Percentiles rank a stretch among this genome's conserved stretches.
These are phyloP conservation scores for Fraxinus cuspidata DNA, from an alignment of 257 asterid genomes.

Conservation along the genomic window DNA sequence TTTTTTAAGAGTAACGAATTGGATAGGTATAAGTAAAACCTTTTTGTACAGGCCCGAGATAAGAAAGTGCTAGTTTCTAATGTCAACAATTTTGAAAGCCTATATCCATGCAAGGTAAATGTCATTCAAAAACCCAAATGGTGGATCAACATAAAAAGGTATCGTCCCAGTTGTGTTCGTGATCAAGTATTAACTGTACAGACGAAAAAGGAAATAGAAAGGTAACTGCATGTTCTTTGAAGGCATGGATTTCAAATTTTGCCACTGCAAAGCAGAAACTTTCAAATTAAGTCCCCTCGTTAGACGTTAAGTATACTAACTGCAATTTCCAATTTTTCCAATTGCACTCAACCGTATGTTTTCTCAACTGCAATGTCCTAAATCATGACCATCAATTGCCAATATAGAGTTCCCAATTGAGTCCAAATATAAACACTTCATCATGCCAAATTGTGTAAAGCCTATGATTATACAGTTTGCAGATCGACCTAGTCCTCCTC, in stretches of 20 bases:
- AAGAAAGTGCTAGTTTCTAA: neutral
- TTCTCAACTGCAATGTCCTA: neutral
- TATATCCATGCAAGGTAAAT: neutral
- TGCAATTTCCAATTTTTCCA: neutral
- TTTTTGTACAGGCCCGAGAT: neutral
- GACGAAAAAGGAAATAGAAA: neutral
- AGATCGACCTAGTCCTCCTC: neutral
- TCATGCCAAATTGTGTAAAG: neutral
- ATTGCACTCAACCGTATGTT: neutral
- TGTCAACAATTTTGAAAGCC: neutral
- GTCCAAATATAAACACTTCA: neutral
- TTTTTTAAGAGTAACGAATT: neutral
- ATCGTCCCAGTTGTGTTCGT: neutral
- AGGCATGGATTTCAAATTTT: neutral
- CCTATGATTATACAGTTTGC: neutral
- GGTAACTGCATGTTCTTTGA: neutral
- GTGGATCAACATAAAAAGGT: neutral
- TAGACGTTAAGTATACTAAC: neutral
- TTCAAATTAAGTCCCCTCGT: neutral
- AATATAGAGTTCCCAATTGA: neutral
- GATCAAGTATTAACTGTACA: neutral
- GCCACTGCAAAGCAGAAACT: neutral
- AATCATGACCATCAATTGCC: neutral
- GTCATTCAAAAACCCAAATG: neutral
- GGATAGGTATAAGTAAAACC: neutral